Evolutionary conservation across 371 early-diverging fungal genomes (phyloP), one percentile per base, ranked within the genome.

Genomic region (Capillidium rhysosporum): DNA sequence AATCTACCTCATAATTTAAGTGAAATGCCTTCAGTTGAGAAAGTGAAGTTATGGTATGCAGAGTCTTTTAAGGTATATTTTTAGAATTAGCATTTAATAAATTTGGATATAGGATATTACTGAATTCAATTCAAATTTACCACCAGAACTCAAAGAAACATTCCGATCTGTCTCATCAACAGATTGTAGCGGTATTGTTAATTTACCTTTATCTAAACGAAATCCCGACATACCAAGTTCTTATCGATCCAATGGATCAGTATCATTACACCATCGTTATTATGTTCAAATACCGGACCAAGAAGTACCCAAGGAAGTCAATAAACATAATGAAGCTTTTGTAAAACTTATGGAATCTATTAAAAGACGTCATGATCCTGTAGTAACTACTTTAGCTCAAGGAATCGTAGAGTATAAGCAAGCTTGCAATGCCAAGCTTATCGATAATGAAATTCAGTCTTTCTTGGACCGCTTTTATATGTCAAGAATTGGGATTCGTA

Each of bases 401-500:
- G 96, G 96, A 28, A 85, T 95, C 46, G 69, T 83, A 48, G 92
- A 95, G 65, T 86, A 86, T 64, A 95, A 95, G 66, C 76, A 83
- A 46, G 63, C 66, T 60, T 76, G 61, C 56, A 73, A 65, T 46
- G 70, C 70, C 1, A 59, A 66, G 8, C 41, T 65, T 18, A 77
- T 88, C 29, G 89, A 91, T 61, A 77, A 76, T 34, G 87, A 82
- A 45, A 73, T 92, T 8, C 93, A 96, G 66, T 71, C 75, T 25
- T 96, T 96, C 62, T 67, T 96, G 57, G 94, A 93, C 67, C 79
- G 92, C n/a, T 96, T 96, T 67, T 93, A 92, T 70, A 81, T 93
- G 81, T 90, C 91, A 25, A 84, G 97, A 41, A 96, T 96, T 57
- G 97, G 97, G 16, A 93, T 96, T 58, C 83, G 97, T 56, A 89